A percentile compares a stretch with the other conserved stretches of the same genome.
phyloP scores from a whole-genome alignment of 768 basidiomycete genomes.

The Tephrocybe sp. region DNA sequence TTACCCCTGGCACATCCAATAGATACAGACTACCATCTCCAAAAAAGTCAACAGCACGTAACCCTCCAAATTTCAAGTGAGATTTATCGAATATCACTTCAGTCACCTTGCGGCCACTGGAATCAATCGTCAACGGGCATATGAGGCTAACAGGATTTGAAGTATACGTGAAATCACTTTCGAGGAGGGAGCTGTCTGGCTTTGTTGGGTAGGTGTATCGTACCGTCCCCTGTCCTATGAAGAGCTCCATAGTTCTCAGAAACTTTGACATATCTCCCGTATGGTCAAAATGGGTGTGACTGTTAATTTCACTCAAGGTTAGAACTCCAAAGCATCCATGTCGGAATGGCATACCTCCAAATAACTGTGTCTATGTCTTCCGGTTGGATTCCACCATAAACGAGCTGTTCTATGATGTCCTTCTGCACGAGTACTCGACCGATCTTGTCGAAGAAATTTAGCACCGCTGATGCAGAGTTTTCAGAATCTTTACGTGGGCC shows the following conservation, averaged over 20 bases:
- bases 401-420: constrained; percentile 2
- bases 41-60: constrained; percentile 3
- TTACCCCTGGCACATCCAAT: constrained; percentile 4
- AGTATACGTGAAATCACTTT: constrained; percentile 2
- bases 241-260: neutral
- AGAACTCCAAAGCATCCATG: neutral
- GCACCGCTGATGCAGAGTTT: neutral
- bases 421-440: neutral
- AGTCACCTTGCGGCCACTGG: neutral
- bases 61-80: neutral
- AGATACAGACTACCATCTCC: constrained; percentile 3
- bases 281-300: constrained; percentile 5
- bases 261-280: constrained; percentile 5
- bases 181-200: neutral
- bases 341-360: neutral
- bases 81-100: neutral
- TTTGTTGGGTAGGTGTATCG: neutral
- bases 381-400: neutral
- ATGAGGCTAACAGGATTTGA: neutral
- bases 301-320: neutral
- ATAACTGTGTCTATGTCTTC: constrained; percentile 1
- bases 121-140: neutral
- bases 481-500: constrained; percentile 4
- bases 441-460: neutral
- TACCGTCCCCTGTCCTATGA: neutral